A percentile compares a stretch with the other conserved stretches of the same genome.
Evolutionary conservation across 2,329 filamentous ascomycete genomes (phyloP).

Genomic region (Macrophomina phaseolina): DNA sequence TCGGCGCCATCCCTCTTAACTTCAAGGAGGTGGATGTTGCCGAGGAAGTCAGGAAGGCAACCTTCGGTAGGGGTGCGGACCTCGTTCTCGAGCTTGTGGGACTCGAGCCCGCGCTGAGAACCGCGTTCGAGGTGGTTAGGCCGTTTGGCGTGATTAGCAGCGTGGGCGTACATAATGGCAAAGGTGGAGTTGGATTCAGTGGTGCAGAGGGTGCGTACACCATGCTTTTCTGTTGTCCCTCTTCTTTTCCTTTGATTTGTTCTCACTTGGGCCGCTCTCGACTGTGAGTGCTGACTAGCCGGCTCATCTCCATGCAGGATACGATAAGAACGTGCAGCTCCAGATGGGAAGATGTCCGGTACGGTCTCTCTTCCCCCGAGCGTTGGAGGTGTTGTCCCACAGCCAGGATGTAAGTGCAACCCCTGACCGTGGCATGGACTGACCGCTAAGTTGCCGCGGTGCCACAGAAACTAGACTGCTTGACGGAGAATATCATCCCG

Average conservation of each 20-base stretch:
- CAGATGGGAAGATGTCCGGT: slow-evolving; percentile 59
- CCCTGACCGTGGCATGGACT: no score
- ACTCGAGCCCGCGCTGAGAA: slow-evolving; percentile 52
- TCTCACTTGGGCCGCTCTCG: slow-evolving; percentile 37
- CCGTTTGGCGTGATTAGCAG: slow-evolving; percentile 57
- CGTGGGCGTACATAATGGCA: slow-evolving; percentile 56
- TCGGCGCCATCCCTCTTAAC: slow-evolving; percentile 81
- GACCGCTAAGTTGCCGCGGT: no score
- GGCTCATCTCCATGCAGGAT: slow-evolving; percentile 44
- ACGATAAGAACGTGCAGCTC: slow-evolving; percentile 56
- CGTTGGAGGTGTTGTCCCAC: slow-evolving; percentile 51
- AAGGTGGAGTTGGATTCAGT: slow-evolving; percentile 37
- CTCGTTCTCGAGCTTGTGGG: slow-evolving; percentile 69
- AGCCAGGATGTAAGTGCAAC: slow-evolving; percentile 44
- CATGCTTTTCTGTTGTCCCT: not conserved
- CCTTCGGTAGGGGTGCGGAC: slow-evolving; percentile 82
- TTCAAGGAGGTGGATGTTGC: slow-evolving; percentile 72
- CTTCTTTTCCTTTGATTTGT: not conserved
- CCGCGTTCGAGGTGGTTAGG: slow-evolving; percentile 55
- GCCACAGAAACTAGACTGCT: slow-evolving; percentile 46
- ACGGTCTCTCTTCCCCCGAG: slow-evolving; percentile 54
- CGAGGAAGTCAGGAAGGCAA: slow-evolving; percentile 73
- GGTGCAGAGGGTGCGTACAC: slow-evolving; percentile 12
- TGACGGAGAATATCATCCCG: slow-evolving; percentile 59
- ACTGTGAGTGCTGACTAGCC: no score